Conservation (phyloP, 2,329 filamentous ascomycete species). For the Verticillium isaacii region DNA sequence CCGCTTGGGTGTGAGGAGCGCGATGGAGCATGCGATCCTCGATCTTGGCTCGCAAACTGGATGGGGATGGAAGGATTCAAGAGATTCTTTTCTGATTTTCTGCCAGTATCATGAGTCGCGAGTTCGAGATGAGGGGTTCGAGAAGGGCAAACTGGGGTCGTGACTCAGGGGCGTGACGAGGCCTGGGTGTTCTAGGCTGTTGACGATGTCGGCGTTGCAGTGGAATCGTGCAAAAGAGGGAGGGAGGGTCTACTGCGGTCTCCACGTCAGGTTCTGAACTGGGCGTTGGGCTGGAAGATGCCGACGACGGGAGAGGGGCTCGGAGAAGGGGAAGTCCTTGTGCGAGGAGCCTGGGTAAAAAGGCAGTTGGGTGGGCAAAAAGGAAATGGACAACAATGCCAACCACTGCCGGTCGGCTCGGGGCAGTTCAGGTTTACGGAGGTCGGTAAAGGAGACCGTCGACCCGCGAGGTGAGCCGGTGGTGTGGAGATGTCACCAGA, state of each 20-base stretch:
- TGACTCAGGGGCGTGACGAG: background rate
- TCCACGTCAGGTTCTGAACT: background rate
- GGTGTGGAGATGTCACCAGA: background rate
- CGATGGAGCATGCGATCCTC: background rate
- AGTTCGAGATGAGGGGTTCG: background rate
- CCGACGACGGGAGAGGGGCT: background rate
- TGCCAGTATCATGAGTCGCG: background rate
- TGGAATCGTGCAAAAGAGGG: background rate
- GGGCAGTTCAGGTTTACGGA: background rate
- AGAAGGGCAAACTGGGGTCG: background rate
- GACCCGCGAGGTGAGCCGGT: background rate
- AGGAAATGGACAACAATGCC: background rate
- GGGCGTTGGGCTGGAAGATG: background rate
- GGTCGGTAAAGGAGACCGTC: background rate
- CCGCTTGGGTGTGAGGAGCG: background rate
- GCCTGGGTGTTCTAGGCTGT: background rate
- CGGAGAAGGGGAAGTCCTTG: background rate
- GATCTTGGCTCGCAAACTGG: background rate
- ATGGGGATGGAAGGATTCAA: background rate
- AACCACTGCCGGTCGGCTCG: background rate
- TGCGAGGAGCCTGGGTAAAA: background rate
- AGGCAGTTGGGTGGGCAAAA: background rate
- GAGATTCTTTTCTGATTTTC: background rate
- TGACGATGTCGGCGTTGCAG: background rate
- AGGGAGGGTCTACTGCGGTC: background rate